Evolutionary conservation across 2,329 filamentous ascomycete species (phyloP), one percentile per base, ranked within the genome.

Genomic region (Rosellinia necatrix): DNA sequence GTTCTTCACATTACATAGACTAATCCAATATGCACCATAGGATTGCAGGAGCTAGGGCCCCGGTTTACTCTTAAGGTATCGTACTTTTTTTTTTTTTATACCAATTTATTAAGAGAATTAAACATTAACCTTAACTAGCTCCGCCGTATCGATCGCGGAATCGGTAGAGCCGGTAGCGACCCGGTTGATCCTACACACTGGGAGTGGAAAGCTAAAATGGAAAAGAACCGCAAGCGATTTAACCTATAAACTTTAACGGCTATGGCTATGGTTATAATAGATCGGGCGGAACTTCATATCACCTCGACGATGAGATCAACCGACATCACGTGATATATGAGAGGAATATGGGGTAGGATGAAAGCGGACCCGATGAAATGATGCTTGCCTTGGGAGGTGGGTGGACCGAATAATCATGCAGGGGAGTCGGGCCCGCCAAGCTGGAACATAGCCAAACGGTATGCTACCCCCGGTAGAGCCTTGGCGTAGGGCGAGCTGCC

Each of bases 191-290:
- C 91, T 32, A 84, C 91, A 64, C 90, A 96, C 70, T 97, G 94
- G 93, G 85, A 97, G 72, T 99, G 94, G 94, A 96, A 96, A 77
- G 89, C 90, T 9, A 86, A 87, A 71, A 96, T 62, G 88, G 94
- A 99, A 78, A 97, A 97, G 79, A 81, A 90, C 70, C 82, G 94
- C 68, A 97, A 93, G 64, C 87, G 91, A 71, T 99, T 97, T 78
- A 94, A 96, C 75, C 79, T 99, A 70, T 97, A 81, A 67, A 30
- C 13, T 24, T 34, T 29, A 38, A 12, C 22, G 19, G 13, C n/a
- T 10, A 24, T 13, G 15, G 8, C 21, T 19, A 2, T 13, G 15
- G 37, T 30, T 17, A n/a, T 2, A 32, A 6, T 3, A 32, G 9
- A 32, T 32, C n/a, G n/a, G n/a, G n/a, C n/a, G n/a, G n/a, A n/a